phyloP scores from a whole-genome alignment of 768 basidiomycete genomes.

The Phaeolepiota aurea region DNA sequence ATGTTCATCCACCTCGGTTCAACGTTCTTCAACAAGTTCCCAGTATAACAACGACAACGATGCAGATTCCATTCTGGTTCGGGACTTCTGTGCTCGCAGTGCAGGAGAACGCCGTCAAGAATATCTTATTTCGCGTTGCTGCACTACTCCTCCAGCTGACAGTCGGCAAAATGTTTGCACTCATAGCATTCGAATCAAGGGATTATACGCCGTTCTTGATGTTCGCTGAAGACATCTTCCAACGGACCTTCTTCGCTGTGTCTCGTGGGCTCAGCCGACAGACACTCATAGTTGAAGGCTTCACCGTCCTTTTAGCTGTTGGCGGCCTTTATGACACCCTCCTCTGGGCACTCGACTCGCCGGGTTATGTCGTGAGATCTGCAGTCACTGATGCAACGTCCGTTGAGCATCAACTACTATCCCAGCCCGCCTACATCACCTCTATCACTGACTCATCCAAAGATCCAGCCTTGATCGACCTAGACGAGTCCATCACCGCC shows the following conservation, averaged over 20 bases:
- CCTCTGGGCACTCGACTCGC: constrained; percentile 13
- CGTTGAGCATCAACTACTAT: constrained; percentile 6
- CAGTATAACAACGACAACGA: no score
- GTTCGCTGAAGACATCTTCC: constrained; percentile 12
- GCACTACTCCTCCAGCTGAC: constrained; percentile 9
- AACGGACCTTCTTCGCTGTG: constrained; percentile 7
- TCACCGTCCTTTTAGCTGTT: constrained; percentile 6
- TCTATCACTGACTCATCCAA: constrained; percentile 8
- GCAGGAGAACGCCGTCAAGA: constrained; percentile 13
- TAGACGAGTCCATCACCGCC: constrained; percentile 4
- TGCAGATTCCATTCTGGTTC: no score
- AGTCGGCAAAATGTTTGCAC: constrained; percentile 9
- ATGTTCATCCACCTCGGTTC: no score
- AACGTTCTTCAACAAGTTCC: no score
- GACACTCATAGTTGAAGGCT: constrained; percentile 8
- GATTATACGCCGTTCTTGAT: constrained; percentile 14
- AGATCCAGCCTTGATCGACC: constrained; percentile 5
- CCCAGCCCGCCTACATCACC: constrained; percentile 8
- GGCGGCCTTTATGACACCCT: constrained; percentile 13
- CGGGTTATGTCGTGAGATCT: constrained; percentile 10
- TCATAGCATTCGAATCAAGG: constrained; percentile 6
- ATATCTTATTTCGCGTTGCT: constrained; percentile 11
- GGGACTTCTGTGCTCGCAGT: constrained; percentile 7
- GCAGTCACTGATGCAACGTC: constrained; percentile 1
- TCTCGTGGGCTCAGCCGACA: constrained; percentile 7